These are phyloP conservation scores for Fraxinus anomala DNA, from an alignment of 257 asterid genomes.

Conservation along the genomic window DNA sequence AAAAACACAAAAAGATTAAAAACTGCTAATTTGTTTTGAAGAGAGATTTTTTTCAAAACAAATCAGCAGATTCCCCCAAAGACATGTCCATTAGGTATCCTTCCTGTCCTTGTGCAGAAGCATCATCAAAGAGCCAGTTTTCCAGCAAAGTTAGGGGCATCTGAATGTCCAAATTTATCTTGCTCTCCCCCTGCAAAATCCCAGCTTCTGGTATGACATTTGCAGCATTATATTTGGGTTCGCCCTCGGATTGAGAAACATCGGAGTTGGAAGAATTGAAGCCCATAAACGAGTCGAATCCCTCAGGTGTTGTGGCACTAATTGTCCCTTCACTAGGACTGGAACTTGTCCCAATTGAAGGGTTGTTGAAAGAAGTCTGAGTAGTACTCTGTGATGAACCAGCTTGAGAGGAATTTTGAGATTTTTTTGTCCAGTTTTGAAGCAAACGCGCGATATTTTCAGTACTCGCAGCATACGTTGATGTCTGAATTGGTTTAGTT, in stretches of 20 bases:
- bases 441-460: conserved; percentile 77
- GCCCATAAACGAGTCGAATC: conserved; percentile 42
- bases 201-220: conserved; percentile 16
- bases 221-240: conserved; percentile 21
- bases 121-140: conserved; percentile 67
- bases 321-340: conserved; percentile 67
- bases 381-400: conserved; percentile 34
- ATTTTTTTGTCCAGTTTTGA: conserved; percentile 48
- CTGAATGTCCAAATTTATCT: conserved; percentile 33
- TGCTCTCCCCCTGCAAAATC: conserved; percentile 24
- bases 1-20: conserved; percentile 3
- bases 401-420: conserved; percentile 32
- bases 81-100: conserved; percentile 62
- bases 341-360: conserved; percentile 37
- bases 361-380: conserved; percentile 37
- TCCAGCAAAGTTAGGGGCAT: conserved; percentile 54
- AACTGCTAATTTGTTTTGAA: conserved; percentile 46
- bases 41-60: conserved; percentile 62
- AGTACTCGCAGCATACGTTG: conserved; percentile 55
- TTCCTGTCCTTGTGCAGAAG: conserved; percentile 52
- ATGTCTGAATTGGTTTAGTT: conserved; percentile 21
- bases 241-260: conserved; percentile 30
- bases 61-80: conserved; percentile 66
- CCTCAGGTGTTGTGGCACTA: conserved; percentile 27
- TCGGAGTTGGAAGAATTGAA: conserved; percentile 51